A percentile compares a stretch with the other conserved stretches of the same genome.
These are phyloP conservation scores for Corniculantispora saksenae DNA, from an alignment of 2,329 filamentous ascomycete genomes.

Conservation along the genomic window DNA sequence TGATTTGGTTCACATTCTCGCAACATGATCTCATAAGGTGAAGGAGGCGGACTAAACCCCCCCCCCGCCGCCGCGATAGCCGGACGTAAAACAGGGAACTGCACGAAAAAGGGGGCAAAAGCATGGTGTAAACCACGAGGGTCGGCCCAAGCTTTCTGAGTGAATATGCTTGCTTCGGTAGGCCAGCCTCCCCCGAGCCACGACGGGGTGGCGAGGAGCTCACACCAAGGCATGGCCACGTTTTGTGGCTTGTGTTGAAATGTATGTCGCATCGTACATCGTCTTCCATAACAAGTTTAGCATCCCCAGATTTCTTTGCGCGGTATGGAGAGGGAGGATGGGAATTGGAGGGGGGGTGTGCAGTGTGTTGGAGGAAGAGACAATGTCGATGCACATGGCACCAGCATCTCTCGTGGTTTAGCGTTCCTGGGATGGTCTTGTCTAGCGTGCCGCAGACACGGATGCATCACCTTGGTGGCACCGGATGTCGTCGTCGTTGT, in stretches of 20 bases:
- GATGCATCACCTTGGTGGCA: not conserved
- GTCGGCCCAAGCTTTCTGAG: not conserved
- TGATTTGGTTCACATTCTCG: not conserved
- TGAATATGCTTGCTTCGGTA: not conserved
- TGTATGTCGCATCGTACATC: not conserved
- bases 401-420: not conserved
- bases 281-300: not conserved
- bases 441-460: not conserved
- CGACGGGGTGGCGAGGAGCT: not conserved
- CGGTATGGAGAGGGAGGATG: not conserved
- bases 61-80: not conserved
- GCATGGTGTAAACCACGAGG: not conserved
- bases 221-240: not conserved
- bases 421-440: not conserved
- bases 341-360: not conserved
- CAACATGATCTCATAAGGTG: not conserved
- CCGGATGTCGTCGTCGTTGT: constrained; percentile 9
- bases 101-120: not conserved
- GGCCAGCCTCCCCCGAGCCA: not conserved
- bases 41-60: not conserved
- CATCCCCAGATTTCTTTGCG: constrained; percentile 13
- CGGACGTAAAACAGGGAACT: not conserved
- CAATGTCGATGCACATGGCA: not conserved
- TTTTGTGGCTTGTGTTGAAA: not conserved
- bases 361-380: not conserved